These are phyloP conservation scores for Trypanosoma vivax DNA, from an alignment of 208 protist species.

Conservation along the genomic window DNA sequence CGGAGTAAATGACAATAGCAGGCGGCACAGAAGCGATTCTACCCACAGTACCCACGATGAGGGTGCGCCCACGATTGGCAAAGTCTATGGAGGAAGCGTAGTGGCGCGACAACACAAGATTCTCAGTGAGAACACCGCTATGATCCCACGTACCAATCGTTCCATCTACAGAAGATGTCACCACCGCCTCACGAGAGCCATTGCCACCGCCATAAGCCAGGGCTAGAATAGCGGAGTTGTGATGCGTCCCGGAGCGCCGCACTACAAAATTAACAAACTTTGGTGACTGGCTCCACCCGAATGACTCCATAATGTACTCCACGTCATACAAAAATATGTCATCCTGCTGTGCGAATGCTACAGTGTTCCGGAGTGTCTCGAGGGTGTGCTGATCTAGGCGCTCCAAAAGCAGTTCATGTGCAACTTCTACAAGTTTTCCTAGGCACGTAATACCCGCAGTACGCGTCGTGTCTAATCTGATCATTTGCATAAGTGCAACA, in stretches of 20 bases:
- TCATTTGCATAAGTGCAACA: slow-evolving; percentile 55
- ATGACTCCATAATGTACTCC: slow-evolving; percentile 81
- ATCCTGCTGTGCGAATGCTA: slow-evolving; percentile 59
- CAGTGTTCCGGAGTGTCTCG: slow-evolving; percentile 34
- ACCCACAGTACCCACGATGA: slow-evolving; percentile 74
- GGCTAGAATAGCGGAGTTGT: slow-evolving; percentile 60
- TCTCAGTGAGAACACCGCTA: slow-evolving; percentile 54
- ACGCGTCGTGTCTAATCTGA: slow-evolving; percentile 59
- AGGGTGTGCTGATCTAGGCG: slow-evolving; percentile 51
- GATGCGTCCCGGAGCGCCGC: slow-evolving; percentile 40
- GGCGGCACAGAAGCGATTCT: slow-evolving; percentile 35
- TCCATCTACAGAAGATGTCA: slow-evolving; percentile 78
- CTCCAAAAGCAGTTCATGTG: slow-evolving; percentile 43
- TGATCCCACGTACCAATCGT: slow-evolving; percentile 82
- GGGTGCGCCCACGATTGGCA: slow-evolving; percentile 53
- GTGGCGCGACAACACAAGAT: slow-evolving; percentile 66
- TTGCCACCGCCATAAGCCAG: slow-evolving; percentile 51
- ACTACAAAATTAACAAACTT: slow-evolving; percentile 59
- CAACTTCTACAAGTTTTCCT: slow-evolving; percentile 79
- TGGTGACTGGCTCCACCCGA: slow-evolving; percentile 58
- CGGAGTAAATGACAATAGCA: slow-evolving; percentile 72
- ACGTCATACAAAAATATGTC: slow-evolving; percentile 83
- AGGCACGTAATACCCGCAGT: slow-evolving; percentile 80
- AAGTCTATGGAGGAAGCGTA: slow-evolving; percentile 84
- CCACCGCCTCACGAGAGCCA: slow-evolving; percentile 58